Evolutionary conservation across 768 basidiomycete genomes (phyloP), one percentile per base, ranked within the genome.

Genomic region (Suillus cothurnatus): DNA sequence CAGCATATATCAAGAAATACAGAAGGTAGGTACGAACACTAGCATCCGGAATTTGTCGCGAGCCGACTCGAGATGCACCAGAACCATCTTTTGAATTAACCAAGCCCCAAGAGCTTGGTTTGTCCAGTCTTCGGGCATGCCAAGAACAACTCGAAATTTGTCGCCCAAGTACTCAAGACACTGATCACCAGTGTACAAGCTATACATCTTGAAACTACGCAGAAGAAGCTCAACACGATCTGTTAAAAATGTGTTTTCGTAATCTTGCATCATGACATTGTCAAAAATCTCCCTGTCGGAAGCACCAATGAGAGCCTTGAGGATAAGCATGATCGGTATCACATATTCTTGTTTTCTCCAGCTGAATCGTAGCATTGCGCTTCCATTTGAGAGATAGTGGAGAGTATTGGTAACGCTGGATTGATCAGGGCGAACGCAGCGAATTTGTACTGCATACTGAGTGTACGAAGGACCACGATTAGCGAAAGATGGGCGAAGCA

Each of bases 301-400:
- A 15, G 95, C 92, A 63, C 89, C 85, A 5, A 95, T 88, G 38
- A 99, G 86, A 32, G 95, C 96, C 74, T 99, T 99, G 69, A 99
- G 85, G 71, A 99, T 84, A 52, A 99, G 86, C 89, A 99, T 95
- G 77, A 98, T 92, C 6, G 97, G 97, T 49, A 99, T 93, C 63
- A 97, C 93, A 75, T 96, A 99, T 85, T 99, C 97, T 74, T 97
- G 93, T 78, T 99, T 99, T 61, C 97, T 82, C 94, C 94, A 97
- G 74, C 88, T 93, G 79, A 99, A 99, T 23, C 97, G 89, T 21
- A 99, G 79, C 84, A 95, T 99, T n/a, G 96, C 94, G 70, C 89
- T 95, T 53, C 97, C 97, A 68, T 96, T 97, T 21, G 94, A 90
- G 50, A 99, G 88, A 77, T 99, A 99, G 75, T 99, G 97, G n/a